Conservation (phyloP, 768 basidiomycete genomes). For the Mycena galopus region DNA sequence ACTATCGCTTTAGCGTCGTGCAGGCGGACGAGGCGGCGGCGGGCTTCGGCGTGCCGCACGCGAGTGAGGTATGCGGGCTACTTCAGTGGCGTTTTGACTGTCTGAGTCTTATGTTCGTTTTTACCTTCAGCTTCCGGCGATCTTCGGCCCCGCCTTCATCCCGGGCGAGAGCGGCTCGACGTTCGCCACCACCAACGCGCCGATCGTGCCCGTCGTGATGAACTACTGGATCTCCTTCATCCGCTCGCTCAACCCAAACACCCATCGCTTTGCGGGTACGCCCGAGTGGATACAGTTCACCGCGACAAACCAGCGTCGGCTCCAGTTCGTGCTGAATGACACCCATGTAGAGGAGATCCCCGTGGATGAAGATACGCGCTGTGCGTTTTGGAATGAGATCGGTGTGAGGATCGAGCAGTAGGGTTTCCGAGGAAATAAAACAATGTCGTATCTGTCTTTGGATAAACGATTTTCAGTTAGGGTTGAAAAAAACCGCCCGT, state of each 20-base stretch:
- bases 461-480: slow-evolving; percentile 2
- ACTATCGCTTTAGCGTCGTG: slow-evolving; percentile 29
- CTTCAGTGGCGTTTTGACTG: slow-evolving; percentile 2
- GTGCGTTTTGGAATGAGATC: slow-evolving; percentile 29
- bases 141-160: slow-evolving; percentile 25
- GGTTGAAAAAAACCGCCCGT: background rate
- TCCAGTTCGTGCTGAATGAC: slow-evolving; percentile 27
- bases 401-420: slow-evolving; percentile 29
- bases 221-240: slow-evolving; percentile 29
- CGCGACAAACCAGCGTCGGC: slow-evolving; percentile 10
- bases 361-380: slow-evolving; percentile 18
- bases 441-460: background rate
- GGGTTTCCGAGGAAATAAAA: slow-evolving; percentile 8
- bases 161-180: slow-evolving; percentile 20
- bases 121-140: slow-evolving; percentile 20
- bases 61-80: slow-evolving; percentile 21
- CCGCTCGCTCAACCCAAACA: slow-evolving; percentile 21
- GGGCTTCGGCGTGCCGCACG: slow-evolving; percentile 21
- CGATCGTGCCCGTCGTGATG: slow-evolving; percentile 26
- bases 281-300: slow-evolving; percentile 25
- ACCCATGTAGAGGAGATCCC: slow-evolving; percentile 26
- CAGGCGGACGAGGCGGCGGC: slow-evolving; percentile 20
- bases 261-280: slow-evolving; percentile 23
- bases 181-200: slow-evolving; percentile 27
- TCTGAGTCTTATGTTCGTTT: slow-evolving; percentile 8